Evolutionary conservation across 2,329 filamentous ascomycete genomes (phyloP).

Genomic region (Macrophomina phaseolina): DNA sequence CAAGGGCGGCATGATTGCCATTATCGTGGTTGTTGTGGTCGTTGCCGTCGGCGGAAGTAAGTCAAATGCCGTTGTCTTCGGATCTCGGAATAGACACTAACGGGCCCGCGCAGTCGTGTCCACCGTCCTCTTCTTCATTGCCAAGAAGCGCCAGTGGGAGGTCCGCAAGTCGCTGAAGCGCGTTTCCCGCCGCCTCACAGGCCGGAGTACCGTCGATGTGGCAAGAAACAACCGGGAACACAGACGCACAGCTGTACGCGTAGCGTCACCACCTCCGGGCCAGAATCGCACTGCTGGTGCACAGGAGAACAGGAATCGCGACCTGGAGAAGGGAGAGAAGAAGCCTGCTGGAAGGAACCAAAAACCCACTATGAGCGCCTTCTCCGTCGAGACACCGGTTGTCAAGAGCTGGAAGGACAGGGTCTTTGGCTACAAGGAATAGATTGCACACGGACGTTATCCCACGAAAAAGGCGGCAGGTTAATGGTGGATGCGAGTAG

Average conservation of each 20-base stretch:
- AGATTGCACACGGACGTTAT: background rate
- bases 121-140: constrained; percentile 74
- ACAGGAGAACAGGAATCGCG: constrained; percentile 34
- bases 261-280: constrained; percentile 41
- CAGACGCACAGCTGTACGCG: constrained; percentile 40
- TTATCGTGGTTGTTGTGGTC: constrained; percentile 71
- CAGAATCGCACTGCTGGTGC: constrained; percentile 31
- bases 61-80: constrained; percentile 36
- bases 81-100: constrained; percentile 28
- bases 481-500: background rate
- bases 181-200: constrained; percentile 59
- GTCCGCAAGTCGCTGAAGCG: constrained; percentile 73
- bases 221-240: constrained; percentile 26
- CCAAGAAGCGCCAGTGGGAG: constrained; percentile 86
- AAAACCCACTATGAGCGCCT: constrained; percentile 40
- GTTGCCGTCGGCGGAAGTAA: constrained; percentile 69
- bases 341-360: background rate
- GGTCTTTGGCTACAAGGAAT: constrained; percentile 21
- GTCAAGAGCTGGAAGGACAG: constrained; percentile 31
- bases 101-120: constrained; percentile 59
- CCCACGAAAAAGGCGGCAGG: background rate
- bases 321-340: constrained; percentile 42
- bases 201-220: constrained; percentile 38
- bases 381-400: constrained; percentile 37
- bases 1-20: constrained; percentile 72